A percentile compares a stretch with the other conserved stretches of the same genome.
Conservation (phyloP, 78 protist species). For the Speleostelium caveatum region DNA sequence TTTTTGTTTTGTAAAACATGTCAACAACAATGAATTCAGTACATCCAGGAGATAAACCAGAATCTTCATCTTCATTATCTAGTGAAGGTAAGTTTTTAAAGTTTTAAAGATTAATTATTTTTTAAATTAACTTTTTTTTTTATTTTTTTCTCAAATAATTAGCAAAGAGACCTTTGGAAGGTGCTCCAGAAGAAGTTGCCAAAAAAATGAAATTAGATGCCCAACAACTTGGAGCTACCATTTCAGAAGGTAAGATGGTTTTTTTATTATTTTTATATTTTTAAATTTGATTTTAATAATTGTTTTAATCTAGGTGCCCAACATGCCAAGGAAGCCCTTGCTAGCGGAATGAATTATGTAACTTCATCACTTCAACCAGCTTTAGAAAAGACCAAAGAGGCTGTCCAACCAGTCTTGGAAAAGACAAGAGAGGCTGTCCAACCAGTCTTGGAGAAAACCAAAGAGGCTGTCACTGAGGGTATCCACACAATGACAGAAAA, state of each 20-base stretch:
- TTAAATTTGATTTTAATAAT: neutral
- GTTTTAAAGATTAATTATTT: no score
- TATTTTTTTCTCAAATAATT: neutral
- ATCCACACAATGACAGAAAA: neutral
- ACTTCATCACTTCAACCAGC: constrained; percentile 30
- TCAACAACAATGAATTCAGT: neutral
- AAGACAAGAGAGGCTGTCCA: constrained; percentile 6
- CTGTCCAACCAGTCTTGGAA: neutral
- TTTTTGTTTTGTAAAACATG: no score
- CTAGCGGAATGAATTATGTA: constrained; percentile 19
- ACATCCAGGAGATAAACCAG: constrained; percentile 71
- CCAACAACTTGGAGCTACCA: neutral
- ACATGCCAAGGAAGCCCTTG: constrained; percentile 16
- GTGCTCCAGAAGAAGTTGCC: constrained; percentile 1
- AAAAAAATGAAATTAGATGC: constrained; percentile 17
- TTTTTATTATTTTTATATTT: neutral
- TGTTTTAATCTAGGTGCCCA: constrained; percentile 8
- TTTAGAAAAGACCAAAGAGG: constrained; percentile 56
- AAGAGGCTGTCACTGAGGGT: constrained; percentile 23
- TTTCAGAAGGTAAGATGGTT: neutral
- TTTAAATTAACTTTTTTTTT: neutral
- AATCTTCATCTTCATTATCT: constrained; percentile 20
- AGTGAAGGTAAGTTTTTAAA: constrained; percentile 18
- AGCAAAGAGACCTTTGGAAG: neutral
- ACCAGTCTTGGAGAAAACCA: neutral